phyloP scores from a whole-genome alignment of 2,329 filamentous ascomycete species.

The Neofusicoccum kwambonambiense region DNA sequence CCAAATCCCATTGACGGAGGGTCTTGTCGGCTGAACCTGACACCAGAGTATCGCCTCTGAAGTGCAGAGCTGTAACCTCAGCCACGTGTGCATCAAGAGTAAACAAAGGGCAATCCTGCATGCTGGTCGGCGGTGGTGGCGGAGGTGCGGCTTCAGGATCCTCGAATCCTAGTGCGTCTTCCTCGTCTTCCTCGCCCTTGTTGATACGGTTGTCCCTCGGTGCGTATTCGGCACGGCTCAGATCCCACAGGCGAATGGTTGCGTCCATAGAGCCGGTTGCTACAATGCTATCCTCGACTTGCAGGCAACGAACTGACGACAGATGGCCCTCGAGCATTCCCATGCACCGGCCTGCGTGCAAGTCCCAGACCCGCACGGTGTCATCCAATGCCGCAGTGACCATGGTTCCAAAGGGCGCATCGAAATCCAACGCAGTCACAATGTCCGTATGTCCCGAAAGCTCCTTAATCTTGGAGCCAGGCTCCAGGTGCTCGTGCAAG shows the following conservation, averaged over 20 bases:
- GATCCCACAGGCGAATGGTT: constrained; percentile 90
- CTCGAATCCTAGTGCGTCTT: constrained; percentile 67
- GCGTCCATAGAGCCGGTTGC: constrained; percentile 94
- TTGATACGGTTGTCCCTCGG: constrained; percentile 59
- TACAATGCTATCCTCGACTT: constrained; percentile 93
- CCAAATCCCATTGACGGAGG: constrained; percentile 93
- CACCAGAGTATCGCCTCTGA: constrained; percentile 83
- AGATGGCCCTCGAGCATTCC: constrained; percentile 90
- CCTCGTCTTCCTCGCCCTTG: constrained; percentile 43
- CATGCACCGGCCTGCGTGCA: constrained; percentile 89
- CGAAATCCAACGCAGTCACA: constrained; percentile 91
- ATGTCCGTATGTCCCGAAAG: constrained; percentile 84
- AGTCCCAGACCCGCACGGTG: constrained; percentile 91
- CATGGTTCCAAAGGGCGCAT: constrained; percentile 94
- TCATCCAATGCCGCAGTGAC: constrained; percentile 91
- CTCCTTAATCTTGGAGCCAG: constrained; percentile 84
- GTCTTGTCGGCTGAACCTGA: constrained; percentile 98
- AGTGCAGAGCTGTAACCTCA: constrained; percentile 91
- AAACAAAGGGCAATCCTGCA: constrained; percentile 87
- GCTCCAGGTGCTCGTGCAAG: constrained; percentile 90
- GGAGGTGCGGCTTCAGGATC: constrained; percentile 71
- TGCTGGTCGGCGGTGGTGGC: constrained; percentile 67
- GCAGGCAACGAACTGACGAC: constrained; percentile 85
- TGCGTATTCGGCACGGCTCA: constrained; percentile 83
- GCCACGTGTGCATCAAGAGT: constrained; percentile 87